Base-by-base conservation (phyloP, 108 stramenopile species). In the Poteriospumella lacustris region DNA sequence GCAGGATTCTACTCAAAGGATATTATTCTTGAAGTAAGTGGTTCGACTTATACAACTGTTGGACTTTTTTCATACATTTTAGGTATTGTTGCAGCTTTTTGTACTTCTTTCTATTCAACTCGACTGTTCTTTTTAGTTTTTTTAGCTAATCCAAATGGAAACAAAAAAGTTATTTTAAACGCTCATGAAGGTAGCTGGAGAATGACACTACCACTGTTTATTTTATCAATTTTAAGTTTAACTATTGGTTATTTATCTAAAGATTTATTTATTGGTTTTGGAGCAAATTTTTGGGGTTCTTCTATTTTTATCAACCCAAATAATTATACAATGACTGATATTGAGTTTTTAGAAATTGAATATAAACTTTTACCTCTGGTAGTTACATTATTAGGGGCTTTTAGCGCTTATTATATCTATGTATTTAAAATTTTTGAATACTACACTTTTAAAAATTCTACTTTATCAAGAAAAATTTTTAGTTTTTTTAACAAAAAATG, bases 1-100 rank as follows among this genome's bases (percentile, higher is more conserved):
- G 38, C 80, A 43, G 83, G 83, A 15, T 84, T 84, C 43, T 84
- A 84, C 41, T 84, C 83, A 68, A 84, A 84, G 79, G 84, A 85
- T 79, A 34, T 84, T 39, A 84, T 84, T 81, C 44, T 84, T 24
- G 83, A 84, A 81, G 78, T 81, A 68, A 0, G 60, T 64, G 60
- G 29, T 64, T 64, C 60, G 31, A 40, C 60, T 40, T 82, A 58
- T 73, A 73, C 84, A 1, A 75, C 29, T 64, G 41, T 39, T 31
- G 81, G 84, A 0, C 81, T 73, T 75, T 85, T 79, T 75, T 42
- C 76, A 31, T 85, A 78, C 68, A 1, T 67, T 72, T 75, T 85
- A 76, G 84, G 84, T 1, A 59, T 59, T 39, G 9, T 78, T 9
- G 81, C 78, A 15, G 81, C 84, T 70, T 81, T 85, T 81, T 85